Conservation (phyloP, 2,329 filamentous ascomycete genomes). For the Grosmannia huntii region DNA sequence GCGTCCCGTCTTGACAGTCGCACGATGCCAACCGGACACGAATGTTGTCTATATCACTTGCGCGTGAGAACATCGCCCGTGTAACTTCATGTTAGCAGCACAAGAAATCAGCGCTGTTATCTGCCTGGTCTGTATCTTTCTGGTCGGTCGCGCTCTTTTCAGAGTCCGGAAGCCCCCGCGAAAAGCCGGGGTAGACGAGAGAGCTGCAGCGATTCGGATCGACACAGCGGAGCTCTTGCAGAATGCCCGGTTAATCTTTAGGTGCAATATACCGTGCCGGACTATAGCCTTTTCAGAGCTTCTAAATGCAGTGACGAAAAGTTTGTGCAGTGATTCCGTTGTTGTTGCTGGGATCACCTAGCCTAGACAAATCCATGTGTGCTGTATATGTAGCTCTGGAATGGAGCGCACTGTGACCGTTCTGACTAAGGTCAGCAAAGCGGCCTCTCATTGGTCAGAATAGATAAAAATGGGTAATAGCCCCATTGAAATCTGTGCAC, state of each 20-base stretch:
- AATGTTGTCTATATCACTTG: neutral
- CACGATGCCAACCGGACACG: neutral
- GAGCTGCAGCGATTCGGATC: slow-evolving; percentile 5
- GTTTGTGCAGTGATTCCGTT: neutral
- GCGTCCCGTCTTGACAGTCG: neutral
- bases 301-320: neutral
- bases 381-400: too few species aligned
- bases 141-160: neutral
- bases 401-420: too few species aligned
- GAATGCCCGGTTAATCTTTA: neutral
- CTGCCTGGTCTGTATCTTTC: neutral
- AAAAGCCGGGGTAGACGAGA: slow-evolving; percentile 2
- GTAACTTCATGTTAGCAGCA: neutral
- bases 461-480: too few species aligned
- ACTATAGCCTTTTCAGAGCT: neutral
- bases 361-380: slow-evolving; percentile 1
- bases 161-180: neutral
- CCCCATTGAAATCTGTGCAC: too few species aligned
- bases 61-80: neutral
- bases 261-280: slow-evolving; percentile 4
- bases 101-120: neutral
- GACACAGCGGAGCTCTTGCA: slow-evolving; percentile 6
- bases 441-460: too few species aligned
- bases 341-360: neutral
- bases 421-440: too few species aligned